Evolutionary conservation across 2,329 filamentous ascomycete genomes (phyloP).

Genomic region (Cladosporium sp.): DNA sequence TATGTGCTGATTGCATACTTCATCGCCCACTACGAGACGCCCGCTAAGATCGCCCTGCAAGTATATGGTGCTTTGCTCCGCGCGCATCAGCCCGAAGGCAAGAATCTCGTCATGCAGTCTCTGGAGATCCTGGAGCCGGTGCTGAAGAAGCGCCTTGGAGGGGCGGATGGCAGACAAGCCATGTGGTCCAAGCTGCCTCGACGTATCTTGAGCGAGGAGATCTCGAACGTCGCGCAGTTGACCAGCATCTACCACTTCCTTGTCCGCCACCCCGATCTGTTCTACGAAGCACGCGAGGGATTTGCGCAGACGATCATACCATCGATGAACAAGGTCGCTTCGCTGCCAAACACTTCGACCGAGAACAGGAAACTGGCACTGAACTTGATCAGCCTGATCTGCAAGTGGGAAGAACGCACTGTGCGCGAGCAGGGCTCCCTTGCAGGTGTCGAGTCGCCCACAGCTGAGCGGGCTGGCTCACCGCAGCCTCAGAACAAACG

Average conservation of each 20-base stretch:
- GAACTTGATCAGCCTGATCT: conserved; percentile 87
- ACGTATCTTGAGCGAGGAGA: conserved; percentile 89
- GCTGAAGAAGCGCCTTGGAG: conserved; percentile 77
- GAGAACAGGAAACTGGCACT: conserved; percentile 91
- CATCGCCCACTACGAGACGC: conserved; percentile 95
- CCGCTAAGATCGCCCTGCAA: conserved; percentile 91
- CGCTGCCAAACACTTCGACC: conserved; percentile 78
- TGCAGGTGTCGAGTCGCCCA: conserved; percentile 32
- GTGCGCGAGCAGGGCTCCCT: conserved; percentile 60
- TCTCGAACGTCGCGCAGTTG: conserved; percentile 91
- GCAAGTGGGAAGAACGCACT: conserved; percentile 87
- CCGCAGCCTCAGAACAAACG: conserved; percentile 30
- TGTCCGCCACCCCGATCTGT: conserved; percentile 86
- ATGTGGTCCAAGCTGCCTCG: conserved; percentile 89
- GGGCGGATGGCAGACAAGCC: conserved; percentile 71
- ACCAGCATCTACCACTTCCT: conserved; percentile 98
- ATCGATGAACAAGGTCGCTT: conserved; percentile 84
- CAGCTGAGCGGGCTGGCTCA: conserved; percentile 23
- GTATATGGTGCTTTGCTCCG: conserved; percentile 90
- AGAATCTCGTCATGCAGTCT: conserved; percentile 88
- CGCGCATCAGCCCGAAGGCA: conserved; percentile 92
- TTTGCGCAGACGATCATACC: conserved; percentile 87
- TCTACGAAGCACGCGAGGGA: conserved; percentile 92
- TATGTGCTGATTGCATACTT: conserved; percentile 98
- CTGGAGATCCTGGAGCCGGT: conserved; percentile 94